Evolutionary conservation across 2,329 filamentous ascomycete genomes (phyloP), one percentile per base, ranked within the genome.

Genomic region (Ophiosphaerella korrae): DNA sequence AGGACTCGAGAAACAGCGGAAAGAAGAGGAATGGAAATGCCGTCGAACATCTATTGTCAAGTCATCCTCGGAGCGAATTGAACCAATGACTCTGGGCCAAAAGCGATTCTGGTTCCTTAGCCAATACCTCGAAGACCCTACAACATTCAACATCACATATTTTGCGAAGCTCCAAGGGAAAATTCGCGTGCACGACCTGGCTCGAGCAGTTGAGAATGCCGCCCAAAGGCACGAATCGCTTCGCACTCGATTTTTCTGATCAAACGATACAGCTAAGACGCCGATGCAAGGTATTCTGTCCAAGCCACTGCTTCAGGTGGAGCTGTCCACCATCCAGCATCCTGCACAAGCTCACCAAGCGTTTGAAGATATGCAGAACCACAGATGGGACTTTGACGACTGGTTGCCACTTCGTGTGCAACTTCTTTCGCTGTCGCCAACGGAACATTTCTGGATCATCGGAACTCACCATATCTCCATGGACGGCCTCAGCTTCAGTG

Each of bases 391-490:
- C 43, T 49, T 82, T 8, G 67, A 65, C 12, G 57, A 56, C 7
- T 75, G 76, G 8, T 60, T 76, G 4, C 44, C 60, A 2, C 45
- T 78, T 5, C 60, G 66, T 5, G 56, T 77, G 3, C 45, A 60
- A 3, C 60, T 80, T 1, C 60, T 81, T 3, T 62, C 74, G 0
- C 60, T 68, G 9, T 70, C 67, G 0, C 52, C 63, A 1, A 64
- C 62, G 0, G 45, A 53, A 1, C 75, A 80, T 50, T 76, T 66
- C 55, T 51, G 82, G 3, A 35, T 84, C 0, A 40, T 83, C 4
- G 67, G 67, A 1, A 74, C 71, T 39, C 80, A 82, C 50, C 80
- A 83, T 56, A 82, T 83, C 36, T 64, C 72, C 26, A 74, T 83
- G 70, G 82, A 84, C 53, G 79, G 77, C 1, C 52, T 76, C 35